Base-by-base conservation (phyloP, 495 filamentous ascomycete species). In the Thozetella sp. region DNA sequence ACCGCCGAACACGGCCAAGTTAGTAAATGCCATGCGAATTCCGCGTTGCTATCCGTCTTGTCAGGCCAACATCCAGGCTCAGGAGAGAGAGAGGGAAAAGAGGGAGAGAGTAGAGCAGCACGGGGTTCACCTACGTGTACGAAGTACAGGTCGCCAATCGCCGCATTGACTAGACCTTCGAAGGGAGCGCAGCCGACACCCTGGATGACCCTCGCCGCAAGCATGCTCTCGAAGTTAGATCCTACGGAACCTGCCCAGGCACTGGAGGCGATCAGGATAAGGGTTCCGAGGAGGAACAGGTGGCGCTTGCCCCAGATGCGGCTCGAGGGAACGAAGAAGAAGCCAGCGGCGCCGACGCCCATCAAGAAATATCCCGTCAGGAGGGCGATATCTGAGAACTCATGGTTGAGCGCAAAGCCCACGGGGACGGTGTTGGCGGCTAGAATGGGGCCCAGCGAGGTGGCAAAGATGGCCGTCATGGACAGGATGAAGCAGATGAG, bases 251-350 rank as follows among this genome's bases (percentile, higher is more conserved):
- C 93, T 23, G 84, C 92, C 93, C 93, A 97, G 1, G 83, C 82
- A 58, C 85, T 85, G 50, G 89, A 90, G 23, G 81, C 69, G 24
- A 94, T 81, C 63, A 96, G 79, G 60, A 96, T 77, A 19, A 92
- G 45, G 22, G 89, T 88, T 0, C 91, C 93, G n/a, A 93, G 66
- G 22, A 97, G 64, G 72, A 94, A 97, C 3, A 91, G 71, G 78
- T 97, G 93, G 19, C 93, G 82, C 71, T 96, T 97, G 25, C 93
- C 93, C 90, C 90, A 97, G 62, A 97, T 86, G 54, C 93, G 83
- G n/a, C 92, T 91, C 1, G 89, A 90, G 0, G 93, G 90, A 9
- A 97, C 93, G 66, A 93, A 90, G 23, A 97, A 72, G 63, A 94
- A 84, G 10, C 90, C 92, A 6, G 90, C 88, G 20, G 92, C 74